phyloP scores from a whole-genome alignment of 2,329 filamentous ascomycete species.

The Monilinia fructicola region DNA sequence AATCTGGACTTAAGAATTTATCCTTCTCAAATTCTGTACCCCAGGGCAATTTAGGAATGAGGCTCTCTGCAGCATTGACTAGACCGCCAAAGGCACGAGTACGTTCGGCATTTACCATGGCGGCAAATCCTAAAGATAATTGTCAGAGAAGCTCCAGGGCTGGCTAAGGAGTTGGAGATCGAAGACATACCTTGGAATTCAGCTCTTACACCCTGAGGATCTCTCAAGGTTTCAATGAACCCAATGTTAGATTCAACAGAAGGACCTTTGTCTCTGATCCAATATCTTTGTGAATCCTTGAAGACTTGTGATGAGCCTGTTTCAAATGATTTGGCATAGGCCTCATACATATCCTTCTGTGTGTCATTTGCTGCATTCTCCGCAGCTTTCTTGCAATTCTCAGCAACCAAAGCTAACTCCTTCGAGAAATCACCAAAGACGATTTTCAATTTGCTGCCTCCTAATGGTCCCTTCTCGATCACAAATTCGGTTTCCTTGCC shows the following conservation, averaged over 20 bases:
- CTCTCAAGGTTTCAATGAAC: conserved; percentile 83
- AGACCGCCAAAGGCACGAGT: conserved; percentile 85
- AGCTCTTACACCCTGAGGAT: conserved; percentile 75
- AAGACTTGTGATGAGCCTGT: conserved; percentile 73
- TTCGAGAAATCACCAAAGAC: conserved; percentile 72
- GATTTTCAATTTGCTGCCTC: conserved; percentile 67
- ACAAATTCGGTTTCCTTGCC: conserved; percentile 63
- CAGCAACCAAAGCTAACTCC: conserved; percentile 68
- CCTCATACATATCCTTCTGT: conserved; percentile 69
- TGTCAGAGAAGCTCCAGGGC: background rate
- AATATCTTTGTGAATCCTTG: conserved; percentile 76
- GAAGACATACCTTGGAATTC: conserved; percentile 71
- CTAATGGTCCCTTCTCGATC: conserved; percentile 57
- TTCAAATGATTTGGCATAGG: conserved; percentile 74
- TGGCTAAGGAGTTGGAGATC: background rate
- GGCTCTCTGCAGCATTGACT: conserved; percentile 73
- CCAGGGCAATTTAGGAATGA: conserved; percentile 93
- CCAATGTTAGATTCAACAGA: conserved; percentile 79
- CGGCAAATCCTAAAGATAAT: conserved; percentile 56
- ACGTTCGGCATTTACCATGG: conserved; percentile 84
- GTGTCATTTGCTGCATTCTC: conserved; percentile 71
- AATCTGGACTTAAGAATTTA: conserved; percentile 91
- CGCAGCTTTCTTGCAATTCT: conserved; percentile 66
- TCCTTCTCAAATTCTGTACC: conserved; percentile 88
- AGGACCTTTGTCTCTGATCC: conserved; percentile 81